phyloP scores from a whole-genome alignment of 306 rosid genomes.

The Prosopis cineraria region DNA sequence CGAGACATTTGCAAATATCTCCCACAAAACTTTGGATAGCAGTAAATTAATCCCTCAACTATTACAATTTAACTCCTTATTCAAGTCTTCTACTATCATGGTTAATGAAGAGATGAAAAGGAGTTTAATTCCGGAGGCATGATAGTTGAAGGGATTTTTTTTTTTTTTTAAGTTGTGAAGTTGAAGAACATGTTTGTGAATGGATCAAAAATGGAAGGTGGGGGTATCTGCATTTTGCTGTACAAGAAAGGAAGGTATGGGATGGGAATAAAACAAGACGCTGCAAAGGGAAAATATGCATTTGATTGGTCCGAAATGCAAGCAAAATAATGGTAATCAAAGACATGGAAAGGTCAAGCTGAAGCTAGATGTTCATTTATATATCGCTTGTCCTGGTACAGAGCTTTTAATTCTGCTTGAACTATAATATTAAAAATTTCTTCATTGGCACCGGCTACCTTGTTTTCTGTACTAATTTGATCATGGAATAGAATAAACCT shows the following conservation, averaged over 20 bases:
- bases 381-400: constrained; percentile 36
- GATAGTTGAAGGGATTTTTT: not conserved
- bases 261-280: constrained; percentile 23
- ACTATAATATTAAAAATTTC: constrained; percentile 37
- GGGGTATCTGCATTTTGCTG: not conserved
- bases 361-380: constrained; percentile 35
- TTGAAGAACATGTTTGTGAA: not conserved
- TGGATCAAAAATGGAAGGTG: not conserved
- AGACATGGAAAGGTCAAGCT: constrained; percentile 26
- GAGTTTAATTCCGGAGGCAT: not conserved
- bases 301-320: constrained; percentile 42
- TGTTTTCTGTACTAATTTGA: constrained; percentile 30
- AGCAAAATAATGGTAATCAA: constrained; percentile 26
- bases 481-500: constrained; percentile 34
- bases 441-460: not conserved
- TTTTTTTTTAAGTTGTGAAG: not conserved
- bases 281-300: constrained; percentile 17
- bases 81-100: no score
- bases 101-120: no score
- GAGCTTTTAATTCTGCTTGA: constrained; percentile 38
- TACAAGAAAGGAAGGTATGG: constrained; percentile 10
- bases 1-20: not conserved
- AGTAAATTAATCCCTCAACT: not conserved
- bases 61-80: not conserved
- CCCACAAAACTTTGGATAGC: not conserved